Evolutionary conservation across 2,329 filamentous ascomycete genomes (phyloP).

Genomic region (Beauveria caledonica): DNA sequence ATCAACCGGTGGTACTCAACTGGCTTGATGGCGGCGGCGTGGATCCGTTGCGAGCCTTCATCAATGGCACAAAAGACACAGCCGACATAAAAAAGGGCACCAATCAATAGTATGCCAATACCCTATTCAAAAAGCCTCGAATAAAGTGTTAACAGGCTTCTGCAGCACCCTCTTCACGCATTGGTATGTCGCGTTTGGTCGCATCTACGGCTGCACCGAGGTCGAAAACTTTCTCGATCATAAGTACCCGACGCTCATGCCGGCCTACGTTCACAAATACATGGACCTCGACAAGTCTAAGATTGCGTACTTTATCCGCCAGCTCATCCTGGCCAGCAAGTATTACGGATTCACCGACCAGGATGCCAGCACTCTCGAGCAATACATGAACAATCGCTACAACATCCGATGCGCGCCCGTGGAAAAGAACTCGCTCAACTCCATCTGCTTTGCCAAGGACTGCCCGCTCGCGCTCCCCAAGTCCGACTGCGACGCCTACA

Average conservation of each 20-base stretch:
- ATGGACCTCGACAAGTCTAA: conserved; percentile 24
- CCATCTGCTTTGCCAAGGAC: conserved; percentile 19
- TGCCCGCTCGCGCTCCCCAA: conserved; percentile 21
- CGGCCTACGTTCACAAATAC: conserved; percentile 26
- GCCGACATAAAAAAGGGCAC: conserved; percentile 18
- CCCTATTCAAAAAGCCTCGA: not conserved
- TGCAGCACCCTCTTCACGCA: conserved; percentile 20
- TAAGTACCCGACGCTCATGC: conserved; percentile 5
- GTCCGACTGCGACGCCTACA: conserved; percentile 21
- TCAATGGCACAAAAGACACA: conserved; percentile 17
- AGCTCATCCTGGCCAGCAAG: conserved; percentile 19
- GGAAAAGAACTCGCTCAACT: conserved; percentile 17
- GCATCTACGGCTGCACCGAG: conserved; percentile 20
- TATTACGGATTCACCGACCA: conserved; percentile 22
- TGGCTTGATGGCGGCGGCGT: conserved; percentile 25
- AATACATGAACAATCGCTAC: conserved; percentile 20
- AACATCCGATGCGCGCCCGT: conserved; percentile 22
- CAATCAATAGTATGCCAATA: conserved; percentile 21
- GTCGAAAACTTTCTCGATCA: conserved; percentile 13
- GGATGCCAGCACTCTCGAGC: conserved; percentile 18
- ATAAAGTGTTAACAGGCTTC: not conserved
- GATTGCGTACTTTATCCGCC: conserved; percentile 24
- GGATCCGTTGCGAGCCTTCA: conserved; percentile 18
- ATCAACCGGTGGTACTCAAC: conserved; percentile 18
- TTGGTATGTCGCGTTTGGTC: conserved; percentile 22